These are phyloP conservation scores for Pseudocercospora pini-densiflorae DNA, from an alignment of 2,329 filamentous ascomycete genomes.

Conservation along the genomic window DNA sequence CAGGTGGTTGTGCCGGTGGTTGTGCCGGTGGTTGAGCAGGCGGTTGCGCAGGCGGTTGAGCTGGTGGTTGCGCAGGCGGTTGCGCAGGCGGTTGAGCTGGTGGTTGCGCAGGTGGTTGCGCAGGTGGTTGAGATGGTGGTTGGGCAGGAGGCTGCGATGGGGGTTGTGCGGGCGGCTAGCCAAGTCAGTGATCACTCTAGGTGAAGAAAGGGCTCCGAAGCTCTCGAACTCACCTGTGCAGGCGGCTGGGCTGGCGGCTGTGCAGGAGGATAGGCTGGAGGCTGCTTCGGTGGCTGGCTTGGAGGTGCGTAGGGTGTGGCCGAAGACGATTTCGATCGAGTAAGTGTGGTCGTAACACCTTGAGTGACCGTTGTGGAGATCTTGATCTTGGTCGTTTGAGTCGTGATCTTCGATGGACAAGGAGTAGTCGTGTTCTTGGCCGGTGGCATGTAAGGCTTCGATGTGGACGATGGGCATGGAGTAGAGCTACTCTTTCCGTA, in stretches of 20 bases:
- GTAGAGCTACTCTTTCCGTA: not conserved
- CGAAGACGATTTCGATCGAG: constrained; percentile 5
- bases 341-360: constrained; percentile 4
- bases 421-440: constrained; percentile 2
- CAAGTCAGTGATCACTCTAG: not conserved
- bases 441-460: not conserved
- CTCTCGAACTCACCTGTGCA: not conserved
- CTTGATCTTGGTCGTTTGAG: not conserved
- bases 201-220: not conserved
- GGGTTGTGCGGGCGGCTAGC: not conserved
- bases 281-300: not conserved
- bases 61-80: not conserved
- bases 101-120: not conserved
- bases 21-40: not conserved
- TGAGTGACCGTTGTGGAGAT: constrained; percentile 9
- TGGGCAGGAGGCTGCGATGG: not conserved
- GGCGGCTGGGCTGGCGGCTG: not conserved
- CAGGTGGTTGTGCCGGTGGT: not conserved
- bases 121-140: not conserved
- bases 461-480: not conserved
- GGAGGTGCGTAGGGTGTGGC: constrained; percentile 1
- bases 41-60: no score
- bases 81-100: not conserved
- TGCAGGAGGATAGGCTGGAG: not conserved
- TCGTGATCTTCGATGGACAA: not conserved